Base-by-base conservation (phyloP, 495 filamentous ascomycete species). In the Talaromyces trachyspermus region DNA sequence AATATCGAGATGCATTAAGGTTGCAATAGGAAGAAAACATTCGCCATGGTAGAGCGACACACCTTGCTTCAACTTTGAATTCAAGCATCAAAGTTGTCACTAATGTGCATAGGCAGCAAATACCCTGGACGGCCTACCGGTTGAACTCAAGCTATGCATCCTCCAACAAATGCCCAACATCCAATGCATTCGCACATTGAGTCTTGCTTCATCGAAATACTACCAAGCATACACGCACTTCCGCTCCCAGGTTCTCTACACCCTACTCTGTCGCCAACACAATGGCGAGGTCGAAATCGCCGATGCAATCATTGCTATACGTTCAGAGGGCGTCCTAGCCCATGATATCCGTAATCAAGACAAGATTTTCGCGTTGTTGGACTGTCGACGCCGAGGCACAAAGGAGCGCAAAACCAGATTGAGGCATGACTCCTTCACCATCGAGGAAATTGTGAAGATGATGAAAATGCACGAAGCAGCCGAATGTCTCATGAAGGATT, bases 341-440 rank as follows among this genome's bases (percentile, higher is more conserved):
- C 61, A 64, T 42, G 61, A 66, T 41, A 48, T 63, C 11, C 49
- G 47, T n/a, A 66, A 66, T 27, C 46, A 51, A 9, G 63, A 66
- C 20, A 23, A 25, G 12, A 26, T 42, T 12, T 11, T 42, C 5
- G 20, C 9, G 5, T 8, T 42, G 12, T n/a, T 42, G 25, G 39
- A 42, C 39, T 42, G 12, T 42, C 39, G 39, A 27, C 39, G 39
- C 9, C 12, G 39, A 22, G 39, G 20, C 1, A 3, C 22, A 25
- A 42, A 42, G 15, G 39, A 42, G 15, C 2, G 22, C 12, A 23
- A 24, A 14, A 24, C 4, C n/a, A 42, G 7, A 42, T 42, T 42
- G 14, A 42, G 7, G n/a, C 18, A 22, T 14, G 20, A 24, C 39
- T 23, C 24, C 9, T 42, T 42, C 5, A 26, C 20, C 1, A 14